Conservation (phyloP, 2,329 filamentous ascomycete species). For the Aspergillus fumigatiaffinis region DNA sequence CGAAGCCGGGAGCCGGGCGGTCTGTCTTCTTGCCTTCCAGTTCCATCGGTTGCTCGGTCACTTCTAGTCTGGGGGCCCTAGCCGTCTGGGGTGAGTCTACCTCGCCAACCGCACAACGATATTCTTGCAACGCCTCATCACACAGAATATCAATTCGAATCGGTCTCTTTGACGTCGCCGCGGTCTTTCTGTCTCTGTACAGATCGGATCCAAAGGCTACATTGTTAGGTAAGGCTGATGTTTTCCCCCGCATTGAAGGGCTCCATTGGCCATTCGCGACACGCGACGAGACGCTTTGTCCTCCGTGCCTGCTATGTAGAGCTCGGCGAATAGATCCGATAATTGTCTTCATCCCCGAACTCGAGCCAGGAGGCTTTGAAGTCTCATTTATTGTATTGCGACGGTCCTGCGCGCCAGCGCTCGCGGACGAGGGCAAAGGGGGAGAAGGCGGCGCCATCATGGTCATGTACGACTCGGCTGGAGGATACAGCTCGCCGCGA, state of each 20-base stretch:
- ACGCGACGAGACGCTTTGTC: constrained; percentile 29
- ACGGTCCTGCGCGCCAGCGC: constrained; percentile 21
- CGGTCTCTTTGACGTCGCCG: constrained; percentile 41
- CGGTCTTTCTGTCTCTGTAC: constrained; percentile 38
- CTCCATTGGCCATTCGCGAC: constrained; percentile 31
- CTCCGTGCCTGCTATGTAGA: constrained; percentile 58
- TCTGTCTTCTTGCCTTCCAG: background rate
- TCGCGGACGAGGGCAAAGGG: constrained; percentile 29
- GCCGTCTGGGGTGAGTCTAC: constrained; percentile 2
- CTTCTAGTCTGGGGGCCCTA: constrained; percentile 6
- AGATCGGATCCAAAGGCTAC: constrained; percentile 43
- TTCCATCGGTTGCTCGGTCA: background rate
- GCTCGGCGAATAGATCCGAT: constrained; percentile 82
- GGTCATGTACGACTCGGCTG: constrained; percentile 75
- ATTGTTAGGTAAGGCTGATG: constrained; percentile 42
- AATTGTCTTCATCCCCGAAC: constrained; percentile 76
- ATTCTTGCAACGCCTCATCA: constrained; percentile 73
- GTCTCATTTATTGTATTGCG: constrained; percentile 28
- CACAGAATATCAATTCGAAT: constrained; percentile 77
- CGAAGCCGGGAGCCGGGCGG: background rate
- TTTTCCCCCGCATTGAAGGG: constrained; percentile 34
- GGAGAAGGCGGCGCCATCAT: constrained; percentile 53
- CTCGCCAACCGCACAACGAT: constrained; percentile 63
- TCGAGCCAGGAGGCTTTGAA: constrained; percentile 24
- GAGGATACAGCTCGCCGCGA: constrained; percentile 78